Evolutionary conservation across 164 flowering plant genomes (phyloP), one percentile per base, ranked within the genome.

Genomic region (Santalum album): DNA sequence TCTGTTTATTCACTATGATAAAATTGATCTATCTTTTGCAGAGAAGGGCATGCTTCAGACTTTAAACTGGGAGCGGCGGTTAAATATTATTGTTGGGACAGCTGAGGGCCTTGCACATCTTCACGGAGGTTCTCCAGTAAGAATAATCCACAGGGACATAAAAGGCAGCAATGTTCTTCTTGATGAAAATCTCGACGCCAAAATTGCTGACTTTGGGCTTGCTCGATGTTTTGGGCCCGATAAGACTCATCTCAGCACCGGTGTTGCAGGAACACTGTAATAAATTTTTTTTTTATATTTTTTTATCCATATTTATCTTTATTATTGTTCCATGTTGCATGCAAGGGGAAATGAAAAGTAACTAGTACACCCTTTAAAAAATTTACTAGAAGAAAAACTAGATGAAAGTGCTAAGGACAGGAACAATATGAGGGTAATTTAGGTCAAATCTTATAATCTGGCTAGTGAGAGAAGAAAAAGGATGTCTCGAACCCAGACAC

Each of bases 261-360:
- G 82, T 44, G 74, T 82, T 63, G 95, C 91, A 18, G 91, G 95
- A 19, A 87, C 91, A 57, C 70, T 81, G 90, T 86, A 78, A 81
- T 90, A 23, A 18, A 57, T 32, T 0, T 6, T 42, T 20, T 16
- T 12, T 21, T 4, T 55, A n/a, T n/a, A n/a, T n/a, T n/a, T 1
- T n/a, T 15, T 18, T 6, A 0, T 32, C 19, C 23, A 21, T 40
- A 0, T 3, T 18, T 9, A 24, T 27, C 25, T 44, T 27, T 35
- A 12, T 9, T 18, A 4, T 42, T 5, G 4, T 29, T 9, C 34
- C 4, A 29, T 9, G 4, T 29, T 29, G 34, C 34, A 29, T 29
- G 34, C 34, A 9, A 29, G 9, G 9, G 34, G n/a, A n/a, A n/a
- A n/a, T n/a, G n/a, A n/a, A n/a, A n/a, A n/a, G n/a, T n/a, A n/a